phyloP scores from a whole-genome alignment of 768 basidiomycete species.

The Hericium coralloides region DNA sequence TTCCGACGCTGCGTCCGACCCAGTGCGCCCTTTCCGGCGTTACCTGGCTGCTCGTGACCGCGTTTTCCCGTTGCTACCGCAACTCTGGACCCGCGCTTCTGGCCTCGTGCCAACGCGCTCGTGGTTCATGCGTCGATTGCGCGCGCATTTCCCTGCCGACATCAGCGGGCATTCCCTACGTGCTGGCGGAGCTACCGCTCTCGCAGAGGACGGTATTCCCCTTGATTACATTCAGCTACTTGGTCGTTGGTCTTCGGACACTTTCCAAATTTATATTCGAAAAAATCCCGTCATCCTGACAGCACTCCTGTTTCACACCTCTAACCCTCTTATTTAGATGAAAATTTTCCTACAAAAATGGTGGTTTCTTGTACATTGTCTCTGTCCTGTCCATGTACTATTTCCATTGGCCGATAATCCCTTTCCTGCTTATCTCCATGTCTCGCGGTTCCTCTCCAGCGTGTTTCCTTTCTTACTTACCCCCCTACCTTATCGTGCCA shows the following conservation, averaged over 20 bases:
- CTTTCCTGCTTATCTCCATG: no score
- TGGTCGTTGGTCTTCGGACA: constrained; percentile 31
- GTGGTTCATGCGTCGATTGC: neutral
- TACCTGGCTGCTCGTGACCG: constrained; percentile 1
- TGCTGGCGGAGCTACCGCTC: constrained; percentile 33
- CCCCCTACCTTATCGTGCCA: neutral
- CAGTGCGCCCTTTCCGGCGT: constrained; percentile 8
- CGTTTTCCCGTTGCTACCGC: constrained; percentile 7
- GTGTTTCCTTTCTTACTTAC: neutral
- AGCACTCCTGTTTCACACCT: neutral
- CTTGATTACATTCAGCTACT: constrained; percentile 26
- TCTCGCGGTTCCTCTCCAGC: neutral
- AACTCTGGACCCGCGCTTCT: constrained; percentile 25
- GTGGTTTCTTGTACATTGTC: no score
- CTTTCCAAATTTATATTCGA: constrained; percentile 32
- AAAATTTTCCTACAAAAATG: no score
- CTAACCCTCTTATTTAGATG: neutral
- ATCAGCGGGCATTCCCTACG: constrained; percentile 19
- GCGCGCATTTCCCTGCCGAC: neutral
- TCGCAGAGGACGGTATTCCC: constrained; percentile 23
- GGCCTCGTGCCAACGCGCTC: constrained; percentile 21
- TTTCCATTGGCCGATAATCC: no score
- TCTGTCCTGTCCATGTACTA: no score
- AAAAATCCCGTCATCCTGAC: constrained; percentile 20
- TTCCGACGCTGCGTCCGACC: neutral